These are phyloP conservation scores for Royoungia palumana DNA, from an alignment of 768 basidiomycete species.

Conservation along the genomic window DNA sequence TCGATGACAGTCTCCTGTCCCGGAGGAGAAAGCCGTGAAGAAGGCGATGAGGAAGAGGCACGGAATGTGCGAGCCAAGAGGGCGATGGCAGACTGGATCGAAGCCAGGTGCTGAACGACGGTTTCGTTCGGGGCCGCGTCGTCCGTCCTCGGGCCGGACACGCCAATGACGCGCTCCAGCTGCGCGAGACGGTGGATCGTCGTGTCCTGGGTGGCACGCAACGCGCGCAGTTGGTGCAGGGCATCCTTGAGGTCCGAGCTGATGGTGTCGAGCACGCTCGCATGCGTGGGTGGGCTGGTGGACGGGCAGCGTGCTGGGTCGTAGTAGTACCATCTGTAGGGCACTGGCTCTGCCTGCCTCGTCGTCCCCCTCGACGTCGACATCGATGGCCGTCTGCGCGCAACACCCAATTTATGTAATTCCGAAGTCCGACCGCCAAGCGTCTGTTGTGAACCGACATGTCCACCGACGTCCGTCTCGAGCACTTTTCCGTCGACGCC, in stretches of 20 bases:
- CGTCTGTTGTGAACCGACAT: conserved; percentile 5
- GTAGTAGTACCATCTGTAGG: not conserved
- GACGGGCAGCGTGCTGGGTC: not conserved
- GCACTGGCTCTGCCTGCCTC: not conserved
- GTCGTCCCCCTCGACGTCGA: not conserved
- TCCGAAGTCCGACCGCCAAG: conserved; percentile 26
- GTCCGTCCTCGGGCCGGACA: not conserved
- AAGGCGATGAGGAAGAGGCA: not conserved
- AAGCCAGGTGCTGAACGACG: conserved; percentile 12
- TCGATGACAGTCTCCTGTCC: not conserved
- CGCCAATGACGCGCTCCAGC: conserved; percentile 15
- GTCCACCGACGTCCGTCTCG: conserved; percentile 31
- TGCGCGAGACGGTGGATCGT: conserved; percentile 5
- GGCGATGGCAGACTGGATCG: conserved; percentile 21
- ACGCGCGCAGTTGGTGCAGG: conserved; percentile 14
- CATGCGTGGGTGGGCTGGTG: not conserved
- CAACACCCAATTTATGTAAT: not conserved
- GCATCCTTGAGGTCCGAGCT: conserved; percentile 12
- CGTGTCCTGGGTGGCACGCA: conserved; percentile 14
- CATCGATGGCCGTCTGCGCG: conserved; percentile 1
- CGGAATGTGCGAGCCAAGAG: conserved; percentile 13
- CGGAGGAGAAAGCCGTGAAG: not conserved
- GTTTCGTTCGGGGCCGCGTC: not conserved
- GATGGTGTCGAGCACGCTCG: conserved; percentile 1
- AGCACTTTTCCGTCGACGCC: conserved; percentile 48